Conservation (phyloP, 2,329 filamentous ascomycete species). For the Diaporthe sp. region DNA sequence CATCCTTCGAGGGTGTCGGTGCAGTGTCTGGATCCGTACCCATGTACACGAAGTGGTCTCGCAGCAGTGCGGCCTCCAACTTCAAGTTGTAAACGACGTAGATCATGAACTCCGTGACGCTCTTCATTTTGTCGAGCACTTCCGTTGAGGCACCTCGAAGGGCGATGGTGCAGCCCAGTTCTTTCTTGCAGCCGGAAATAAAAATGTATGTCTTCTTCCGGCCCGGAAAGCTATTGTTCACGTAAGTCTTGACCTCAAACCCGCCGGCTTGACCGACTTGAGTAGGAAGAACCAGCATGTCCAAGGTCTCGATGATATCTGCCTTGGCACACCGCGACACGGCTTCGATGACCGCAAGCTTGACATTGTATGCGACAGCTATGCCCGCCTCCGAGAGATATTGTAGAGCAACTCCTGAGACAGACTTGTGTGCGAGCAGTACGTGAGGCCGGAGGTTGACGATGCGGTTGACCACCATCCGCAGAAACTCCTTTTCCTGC, state of each 20-base stretch:
- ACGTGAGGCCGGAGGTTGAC: conserved; percentile 87
- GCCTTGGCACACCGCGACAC: conserved; percentile 94
- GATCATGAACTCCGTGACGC: conserved; percentile 97
- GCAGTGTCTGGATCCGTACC: conserved; percentile 73
- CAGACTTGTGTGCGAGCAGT: conserved; percentile 91
- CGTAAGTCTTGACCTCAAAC: conserved; percentile 96
- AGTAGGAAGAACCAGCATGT: conserved; percentile 86
- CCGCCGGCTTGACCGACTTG: conserved; percentile 84
- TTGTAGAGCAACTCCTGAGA: conserved; percentile 91
- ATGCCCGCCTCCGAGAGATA: conserved; percentile 91
- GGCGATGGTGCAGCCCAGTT: conserved; percentile 94
- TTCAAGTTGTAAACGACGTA: conserved; percentile 99
- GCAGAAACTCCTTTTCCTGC: conserved; percentile 93
- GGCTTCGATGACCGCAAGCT: conserved; percentile 93
- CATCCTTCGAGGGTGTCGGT: conserved; percentile 51
- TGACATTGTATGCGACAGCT: conserved; percentile 96
- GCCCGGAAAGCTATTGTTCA: conserved; percentile 80
- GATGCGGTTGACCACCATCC: conserved; percentile 92
- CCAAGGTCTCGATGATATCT: conserved; percentile 92
- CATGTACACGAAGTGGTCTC: conserved; percentile 78
- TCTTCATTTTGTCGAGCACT: conserved; percentile 84
- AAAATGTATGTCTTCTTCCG: conserved; percentile 96
- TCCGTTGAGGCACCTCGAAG: conserved; percentile 83
- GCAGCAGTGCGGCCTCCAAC: conserved; percentile 92
- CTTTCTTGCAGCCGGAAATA: conserved; percentile 88